Evolutionary conservation across 192 early-diverging fungal genomes (phyloP).

Genomic region (Backusella morwellensis): DNA sequence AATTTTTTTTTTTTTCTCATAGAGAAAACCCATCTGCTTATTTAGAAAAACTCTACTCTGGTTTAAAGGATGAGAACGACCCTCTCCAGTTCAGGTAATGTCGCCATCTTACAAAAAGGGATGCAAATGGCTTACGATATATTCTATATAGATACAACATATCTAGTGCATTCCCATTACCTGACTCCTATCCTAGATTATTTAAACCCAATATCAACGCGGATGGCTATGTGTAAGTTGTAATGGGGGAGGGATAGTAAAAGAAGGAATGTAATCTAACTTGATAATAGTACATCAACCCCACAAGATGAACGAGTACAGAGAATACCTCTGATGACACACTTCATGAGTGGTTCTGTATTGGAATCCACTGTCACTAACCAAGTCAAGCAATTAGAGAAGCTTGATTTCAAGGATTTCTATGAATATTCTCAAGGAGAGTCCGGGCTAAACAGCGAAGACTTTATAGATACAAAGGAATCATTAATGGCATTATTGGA

Average conservation of each 20-base stretch:
- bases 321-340: constrained; percentile 25
- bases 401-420: constrained; percentile 14
- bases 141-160: constrained; percentile 6
- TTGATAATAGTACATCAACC: neutral
- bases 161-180: constrained; percentile 21
- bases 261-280: neutral
- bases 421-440: constrained; percentile 21
- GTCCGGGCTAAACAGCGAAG: constrained; percentile 12
- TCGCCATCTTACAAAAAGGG: neutral
- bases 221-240: constrained; percentile 22
- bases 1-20: neutral
- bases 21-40: constrained; percentile 8
- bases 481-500: constrained; percentile 21
- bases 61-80: constrained; percentile 15
- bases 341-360: constrained; percentile 6
- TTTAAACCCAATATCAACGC: constrained; percentile 1
- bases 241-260: neutral
- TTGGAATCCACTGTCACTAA: neutral
- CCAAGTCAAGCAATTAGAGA: constrained; percentile 4
- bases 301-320: neutral
- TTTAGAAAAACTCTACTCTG: neutral
- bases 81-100: constrained; percentile 18
- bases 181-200: constrained; percentile 27
- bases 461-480: constrained; percentile 27
- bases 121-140: neutral